Percentiles rank a stretch among this genome's conserved stretches.
Conservation (phyloP, 2,329 filamentous ascomycete genomes). For the Alternaria novae-zelandiae region DNA sequence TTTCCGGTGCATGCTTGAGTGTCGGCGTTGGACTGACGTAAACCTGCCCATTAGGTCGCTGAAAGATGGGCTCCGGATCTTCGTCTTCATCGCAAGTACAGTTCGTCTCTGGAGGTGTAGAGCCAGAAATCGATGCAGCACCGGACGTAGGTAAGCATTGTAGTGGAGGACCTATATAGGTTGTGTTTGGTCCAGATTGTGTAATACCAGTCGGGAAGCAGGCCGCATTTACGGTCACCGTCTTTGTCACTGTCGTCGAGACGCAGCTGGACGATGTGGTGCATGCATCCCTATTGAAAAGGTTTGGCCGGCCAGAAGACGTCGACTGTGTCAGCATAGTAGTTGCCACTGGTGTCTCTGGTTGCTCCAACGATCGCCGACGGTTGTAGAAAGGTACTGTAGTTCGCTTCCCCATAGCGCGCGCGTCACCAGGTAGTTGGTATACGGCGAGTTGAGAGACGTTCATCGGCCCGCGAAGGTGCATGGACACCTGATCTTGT, state of each 20-base stretch:
- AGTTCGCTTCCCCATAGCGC: conserved; percentile 21
- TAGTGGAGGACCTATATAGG: conserved; percentile 7
- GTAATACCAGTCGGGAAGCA: conserved; percentile 3
- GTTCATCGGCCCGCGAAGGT: conserved; percentile 73
- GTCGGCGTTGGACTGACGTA: background rate
- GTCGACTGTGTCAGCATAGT: background rate
- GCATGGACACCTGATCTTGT: conserved; percentile 68
- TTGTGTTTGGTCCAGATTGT: conserved; percentile 3
- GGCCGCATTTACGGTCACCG: conserved; percentile 16
- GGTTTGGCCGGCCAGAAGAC: background rate
- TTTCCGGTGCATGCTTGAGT: background rate
- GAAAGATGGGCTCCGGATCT: background rate
- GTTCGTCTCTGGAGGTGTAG: background rate
- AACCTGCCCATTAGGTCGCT: conserved; percentile 1
- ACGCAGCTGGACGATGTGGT: conserved; percentile 11
- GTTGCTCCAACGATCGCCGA: conserved; percentile 11
- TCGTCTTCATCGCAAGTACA: background rate
- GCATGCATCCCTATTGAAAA: conserved; percentile 5
- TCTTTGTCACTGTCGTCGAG: conserved; percentile 17
- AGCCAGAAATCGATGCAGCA: background rate
- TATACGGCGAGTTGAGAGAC: conserved; percentile 75
- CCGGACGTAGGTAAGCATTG: conserved; percentile 13
- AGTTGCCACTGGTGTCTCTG: background rate
- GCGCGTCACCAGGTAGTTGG: conserved; percentile 50
- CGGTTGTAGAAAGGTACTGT: conserved; percentile 28